These are phyloP conservation scores for Euclidium syriacum DNA, from an alignment of 345 rosid genomes.

Conservation along the genomic window DNA sequence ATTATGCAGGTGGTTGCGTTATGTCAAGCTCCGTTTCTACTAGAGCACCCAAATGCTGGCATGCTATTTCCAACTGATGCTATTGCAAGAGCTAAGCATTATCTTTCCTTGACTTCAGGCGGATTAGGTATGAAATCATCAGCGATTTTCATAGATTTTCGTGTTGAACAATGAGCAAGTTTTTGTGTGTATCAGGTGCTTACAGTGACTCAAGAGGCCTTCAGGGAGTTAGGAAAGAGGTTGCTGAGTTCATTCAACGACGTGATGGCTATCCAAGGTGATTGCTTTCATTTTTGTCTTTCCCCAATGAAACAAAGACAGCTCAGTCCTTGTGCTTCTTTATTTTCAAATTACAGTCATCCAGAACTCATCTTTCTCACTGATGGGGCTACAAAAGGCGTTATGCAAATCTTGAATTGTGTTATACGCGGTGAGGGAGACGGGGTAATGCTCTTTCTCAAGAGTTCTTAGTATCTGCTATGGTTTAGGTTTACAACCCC, in stretches of 20 bases:
- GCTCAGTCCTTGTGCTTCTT: background rate
- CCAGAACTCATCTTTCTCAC: slow-evolving; percentile 95
- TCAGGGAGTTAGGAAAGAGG: slow-evolving; percentile 89
- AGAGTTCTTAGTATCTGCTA: background rate
- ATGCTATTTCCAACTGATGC: slow-evolving; percentile 91
- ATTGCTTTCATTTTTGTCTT: slow-evolving; percentile 21
- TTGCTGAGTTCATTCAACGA: slow-evolving; percentile 83
- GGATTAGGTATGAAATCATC: slow-evolving; percentile 65
- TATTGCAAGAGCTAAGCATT: slow-evolving; percentile 90
- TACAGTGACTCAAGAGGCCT: slow-evolving; percentile 96
- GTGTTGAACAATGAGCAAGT: background rate
- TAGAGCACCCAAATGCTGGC: slow-evolving; percentile 93
- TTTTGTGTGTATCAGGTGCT: slow-evolving; percentile 58
- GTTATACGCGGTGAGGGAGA: slow-evolving; percentile 80
- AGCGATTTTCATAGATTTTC: background rate
- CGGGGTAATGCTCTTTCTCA: slow-evolving; percentile 56
- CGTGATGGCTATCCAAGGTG: slow-evolving; percentile 99
- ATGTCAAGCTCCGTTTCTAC: slow-evolving; percentile 97
- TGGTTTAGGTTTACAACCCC: background rate
- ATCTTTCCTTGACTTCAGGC: slow-evolving; percentile 74
- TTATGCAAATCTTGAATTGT: slow-evolving; percentile 88
- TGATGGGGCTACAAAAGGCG: slow-evolving; percentile 99
- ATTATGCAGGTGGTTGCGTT: slow-evolving; percentile 94
- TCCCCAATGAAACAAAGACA: background rate
- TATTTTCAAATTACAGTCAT: slow-evolving; percentile 49